A percentile compares a stretch with the other conserved stretches of the same genome.
Conservation (phyloP, 2,329 filamentous ascomycete species). For the Arthrobotrys pseudoclavata region DNA sequence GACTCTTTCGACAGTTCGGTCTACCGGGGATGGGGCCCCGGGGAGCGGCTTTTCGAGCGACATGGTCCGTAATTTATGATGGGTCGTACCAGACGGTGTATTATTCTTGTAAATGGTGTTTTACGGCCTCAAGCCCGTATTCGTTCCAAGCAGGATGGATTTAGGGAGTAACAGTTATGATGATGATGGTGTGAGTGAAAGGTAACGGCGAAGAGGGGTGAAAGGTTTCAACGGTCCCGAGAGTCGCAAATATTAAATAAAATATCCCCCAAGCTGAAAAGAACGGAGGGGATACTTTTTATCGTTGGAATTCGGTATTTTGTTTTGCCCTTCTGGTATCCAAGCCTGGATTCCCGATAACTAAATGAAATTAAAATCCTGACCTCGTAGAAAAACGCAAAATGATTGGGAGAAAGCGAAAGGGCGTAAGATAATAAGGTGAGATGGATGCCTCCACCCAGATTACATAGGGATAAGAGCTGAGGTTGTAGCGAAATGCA, state of each 20-base stretch:
- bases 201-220: constrained; percentile 9
- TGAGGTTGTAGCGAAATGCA: constrained; percentile 48
- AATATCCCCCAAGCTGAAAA: constrained; percentile 8
- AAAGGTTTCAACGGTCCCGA: constrained; percentile 14
- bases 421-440: constrained; percentile 39
- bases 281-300: constrained; percentile 31
- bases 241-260: constrained; percentile 19
- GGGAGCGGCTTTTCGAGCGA: constrained; percentile 48
- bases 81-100: constrained; percentile 12
- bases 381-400: constrained; percentile 12
- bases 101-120: background rate
- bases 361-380: constrained; percentile 20
- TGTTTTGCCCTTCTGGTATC: constrained; percentile 7
- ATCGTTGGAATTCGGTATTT: constrained; percentile 24
- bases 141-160: constrained; percentile 17
- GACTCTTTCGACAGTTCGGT: constrained; percentile 59
- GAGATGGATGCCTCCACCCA: constrained; percentile 46
- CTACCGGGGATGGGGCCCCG: constrained; percentile 51
- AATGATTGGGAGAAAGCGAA: constrained; percentile 33
- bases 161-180: constrained; percentile 16
- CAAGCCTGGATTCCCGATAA: constrained; percentile 20
- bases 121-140: constrained; percentile 6
- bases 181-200: constrained; percentile 5
- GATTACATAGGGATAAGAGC: constrained; percentile 56
- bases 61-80: constrained; percentile 28